phyloP scores from a whole-genome alignment of 352 stramenopile species.

The Aphanomyces euteiches region DNA sequence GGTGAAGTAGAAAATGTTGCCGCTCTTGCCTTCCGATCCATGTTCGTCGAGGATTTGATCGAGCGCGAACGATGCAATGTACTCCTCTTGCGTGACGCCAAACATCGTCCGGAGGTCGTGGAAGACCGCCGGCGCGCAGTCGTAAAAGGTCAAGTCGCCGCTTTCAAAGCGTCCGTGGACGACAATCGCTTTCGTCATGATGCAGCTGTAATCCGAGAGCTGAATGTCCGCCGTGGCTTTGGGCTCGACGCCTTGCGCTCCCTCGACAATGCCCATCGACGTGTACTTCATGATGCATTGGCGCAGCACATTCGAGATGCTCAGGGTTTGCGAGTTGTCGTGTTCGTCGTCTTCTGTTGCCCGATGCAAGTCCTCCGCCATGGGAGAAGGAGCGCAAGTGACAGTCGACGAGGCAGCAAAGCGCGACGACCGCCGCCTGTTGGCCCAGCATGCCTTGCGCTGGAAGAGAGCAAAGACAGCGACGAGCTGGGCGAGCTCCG shows the following conservation, averaged over 20 bases:
- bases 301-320: conserved; percentile 74
- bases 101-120: conserved; percentile 73
- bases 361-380: conserved; percentile 31
- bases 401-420: background rate
- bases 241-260: conserved; percentile 35
- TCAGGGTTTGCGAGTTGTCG: conserved; percentile 41
- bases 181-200: conserved; percentile 67
- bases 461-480: conserved; percentile 72
- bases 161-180: conserved; percentile 57
- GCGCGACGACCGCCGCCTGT: background rate
- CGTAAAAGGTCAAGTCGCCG: conserved; percentile 59
- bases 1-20: conserved; percentile 87
- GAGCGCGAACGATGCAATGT: conserved; percentile 73
- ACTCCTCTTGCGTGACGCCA: conserved; percentile 60
- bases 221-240: conserved; percentile 37
- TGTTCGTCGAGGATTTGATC: conserved; percentile 68
- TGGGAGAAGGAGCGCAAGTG: conserved; percentile 13
- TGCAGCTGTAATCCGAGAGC: conserved; percentile 68
- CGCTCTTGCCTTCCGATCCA: conserved; percentile 76
- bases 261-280: conserved; percentile 76
- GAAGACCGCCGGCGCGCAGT: conserved; percentile 77
- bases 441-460: conserved; percentile 45
- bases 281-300: conserved; percentile 87
- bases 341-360: conserved; percentile 6
- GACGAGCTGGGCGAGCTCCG: conserved; percentile 66